Conservation (phyloP, 2,329 filamentous ascomycete species). For the Akanthomyces muscarius region DNA sequence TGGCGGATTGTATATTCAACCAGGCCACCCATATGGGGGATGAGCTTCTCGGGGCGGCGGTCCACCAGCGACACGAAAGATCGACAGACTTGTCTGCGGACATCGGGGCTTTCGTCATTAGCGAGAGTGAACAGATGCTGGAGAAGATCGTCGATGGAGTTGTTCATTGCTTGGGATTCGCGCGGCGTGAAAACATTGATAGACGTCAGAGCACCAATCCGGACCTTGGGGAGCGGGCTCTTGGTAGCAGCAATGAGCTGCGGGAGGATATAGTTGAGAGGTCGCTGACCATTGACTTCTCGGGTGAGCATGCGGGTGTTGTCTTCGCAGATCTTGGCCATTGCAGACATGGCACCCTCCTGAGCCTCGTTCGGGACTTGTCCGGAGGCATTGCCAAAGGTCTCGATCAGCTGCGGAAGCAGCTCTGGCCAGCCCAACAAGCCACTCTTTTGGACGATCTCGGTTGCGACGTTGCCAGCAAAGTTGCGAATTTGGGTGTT, state of each 20-base stretch:
- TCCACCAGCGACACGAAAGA: conserved; percentile 91
- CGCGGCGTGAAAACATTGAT: conserved; percentile 91
- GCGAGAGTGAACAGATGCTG: conserved; percentile 79
- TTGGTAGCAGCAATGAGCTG: conserved; percentile 85
- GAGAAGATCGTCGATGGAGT: conserved; percentile 76
- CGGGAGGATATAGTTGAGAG: conserved; percentile 82
- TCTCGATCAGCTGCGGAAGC: conserved; percentile 73
- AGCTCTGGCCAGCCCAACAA: conserved; percentile 89
- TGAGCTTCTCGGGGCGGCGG: conserved; percentile 81
- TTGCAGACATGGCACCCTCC: conserved; percentile 88
- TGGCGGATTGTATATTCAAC: conserved; percentile 92
- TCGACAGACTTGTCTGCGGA: conserved; percentile 88
- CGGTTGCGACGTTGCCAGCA: conserved; percentile 90
- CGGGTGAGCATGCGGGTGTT: conserved; percentile 82
- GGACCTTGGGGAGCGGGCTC: conserved; percentile 71
- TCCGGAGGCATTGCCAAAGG: conserved; percentile 70
- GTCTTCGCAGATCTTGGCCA: conserved; percentile 96
- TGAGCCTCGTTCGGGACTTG: conserved; percentile 68
- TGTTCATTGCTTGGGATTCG: conserved; percentile 76
- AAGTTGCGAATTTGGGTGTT: conserved; percentile 81
- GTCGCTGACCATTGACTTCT: conserved; percentile 83
- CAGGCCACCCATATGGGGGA: conserved; percentile 80
- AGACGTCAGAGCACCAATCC: conserved; percentile 72
- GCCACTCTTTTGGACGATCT: conserved; percentile 79
- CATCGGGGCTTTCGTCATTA: conserved; percentile 71